Evolutionary conservation across 805 yeast genomes (phyloP).

Genomic region (Wickerhamomyces canadensis): DNA sequence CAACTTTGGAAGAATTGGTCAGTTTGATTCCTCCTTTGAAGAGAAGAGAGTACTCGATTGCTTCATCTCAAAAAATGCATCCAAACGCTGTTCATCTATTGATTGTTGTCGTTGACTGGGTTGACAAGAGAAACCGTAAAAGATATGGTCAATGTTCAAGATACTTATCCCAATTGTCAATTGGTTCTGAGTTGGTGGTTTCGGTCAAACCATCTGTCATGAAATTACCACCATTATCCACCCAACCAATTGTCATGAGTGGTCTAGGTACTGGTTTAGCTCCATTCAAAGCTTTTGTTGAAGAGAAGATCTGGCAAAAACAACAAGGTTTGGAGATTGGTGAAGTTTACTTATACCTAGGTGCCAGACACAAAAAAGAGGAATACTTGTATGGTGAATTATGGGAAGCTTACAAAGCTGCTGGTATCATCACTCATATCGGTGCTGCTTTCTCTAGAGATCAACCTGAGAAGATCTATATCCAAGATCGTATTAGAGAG

Average conservation of each 20-base stretch:
- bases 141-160: slow-evolving; percentile 95
- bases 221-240: slow-evolving; percentile 86
- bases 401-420: slow-evolving; percentile 94
- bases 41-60: slow-evolving; percentile 97
- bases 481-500: slow-evolving; percentile 88
- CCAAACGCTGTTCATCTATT: slow-evolving; percentile 86
- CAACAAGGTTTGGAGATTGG: slow-evolving; percentile 88
- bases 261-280: slow-evolving; percentile 98
- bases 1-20: slow-evolving; percentile 62
- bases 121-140: slow-evolving; percentile 75
- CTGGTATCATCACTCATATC: slow-evolving; percentile 86
- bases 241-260: slow-evolving; percentile 91
- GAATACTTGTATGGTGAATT: slow-evolving; percentile 95
- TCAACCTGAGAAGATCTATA: slow-evolving; percentile 90
- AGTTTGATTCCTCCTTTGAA: slow-evolving; percentile 78
- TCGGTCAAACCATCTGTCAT: slow-evolving; percentile 95
- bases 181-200: slow-evolving; percentile 86
- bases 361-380: slow-evolving; percentile 92
- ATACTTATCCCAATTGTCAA: slow-evolving; percentile 69
- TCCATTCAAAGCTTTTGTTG: slow-evolving; percentile 95
- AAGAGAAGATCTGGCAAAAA: slow-evolving; percentile 91
- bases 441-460: slow-evolving; percentile 99
- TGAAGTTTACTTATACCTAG: slow-evolving; percentile 79
- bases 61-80: slow-evolving; percentile 90
- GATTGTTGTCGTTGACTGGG: slow-evolving; percentile 96